Conservation (phyloP, 805 yeast species). For the Yarrowia phangngaensis region DNA sequence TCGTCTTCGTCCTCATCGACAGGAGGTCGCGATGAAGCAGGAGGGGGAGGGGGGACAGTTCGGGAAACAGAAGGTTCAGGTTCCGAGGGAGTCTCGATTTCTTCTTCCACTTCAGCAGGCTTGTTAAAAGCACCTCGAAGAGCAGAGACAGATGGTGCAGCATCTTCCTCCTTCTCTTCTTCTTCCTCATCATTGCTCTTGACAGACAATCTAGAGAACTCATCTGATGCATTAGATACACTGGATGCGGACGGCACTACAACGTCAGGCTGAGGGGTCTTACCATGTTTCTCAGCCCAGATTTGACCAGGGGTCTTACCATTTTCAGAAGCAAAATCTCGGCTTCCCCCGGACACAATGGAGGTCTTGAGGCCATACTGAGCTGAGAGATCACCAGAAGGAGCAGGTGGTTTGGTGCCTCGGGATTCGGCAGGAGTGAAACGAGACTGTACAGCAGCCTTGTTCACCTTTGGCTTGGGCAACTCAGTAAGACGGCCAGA, state of each 20-base stretch:
- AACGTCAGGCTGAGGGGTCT: conserved; percentile 36
- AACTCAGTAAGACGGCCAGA: conserved; percentile 55
- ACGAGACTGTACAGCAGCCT: conserved; percentile 29
- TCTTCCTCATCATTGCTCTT: conserved; percentile 35
- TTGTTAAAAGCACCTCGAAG: conserved; percentile 18
- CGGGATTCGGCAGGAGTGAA: conserved; percentile 34
- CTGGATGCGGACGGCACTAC: conserved; percentile 30
- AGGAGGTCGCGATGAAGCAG: conserved; percentile 32
- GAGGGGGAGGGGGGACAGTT: conserved; percentile 34
- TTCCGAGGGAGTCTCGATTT: conserved; percentile 25
- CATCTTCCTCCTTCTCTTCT: conserved; percentile 16
- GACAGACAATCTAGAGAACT: conserved; percentile 30
- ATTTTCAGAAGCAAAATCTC: conserved; percentile 57
- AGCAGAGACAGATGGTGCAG: conserved; percentile 12
- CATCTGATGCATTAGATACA: conserved; percentile 32
- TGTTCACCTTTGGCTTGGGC: conserved; percentile 57
- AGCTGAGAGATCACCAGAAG: conserved; percentile 45
- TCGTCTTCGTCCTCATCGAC: conserved; percentile 28
- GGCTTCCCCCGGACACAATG: conserved; percentile 48
- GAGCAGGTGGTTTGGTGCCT: conserved; percentile 41
- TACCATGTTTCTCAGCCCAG: conserved; percentile 90
- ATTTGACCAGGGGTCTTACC: conserved; percentile 93
- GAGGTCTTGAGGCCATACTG: conserved; percentile 27
- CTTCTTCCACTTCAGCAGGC: conserved; percentile 5
- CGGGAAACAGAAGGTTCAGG: conserved; percentile 31